Evolutionary conservation across 148 eudicot genomes (phyloP).

Genomic region (Camellia lanceoleosa): DNA sequence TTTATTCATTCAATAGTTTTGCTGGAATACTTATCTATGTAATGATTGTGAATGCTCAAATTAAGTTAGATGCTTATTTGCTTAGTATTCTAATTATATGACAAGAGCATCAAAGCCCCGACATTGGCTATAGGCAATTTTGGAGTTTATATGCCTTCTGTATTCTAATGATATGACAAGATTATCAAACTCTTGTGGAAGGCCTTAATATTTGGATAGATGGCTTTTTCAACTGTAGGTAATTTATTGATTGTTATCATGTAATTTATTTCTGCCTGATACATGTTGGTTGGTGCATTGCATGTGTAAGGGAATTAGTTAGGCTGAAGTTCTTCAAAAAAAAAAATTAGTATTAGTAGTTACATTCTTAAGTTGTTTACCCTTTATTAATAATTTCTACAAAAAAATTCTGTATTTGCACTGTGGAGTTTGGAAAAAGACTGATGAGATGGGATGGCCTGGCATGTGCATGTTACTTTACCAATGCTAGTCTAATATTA

Average conservation of each 20-base stretch:
- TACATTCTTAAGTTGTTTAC: neutral
- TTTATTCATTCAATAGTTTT: neutral
- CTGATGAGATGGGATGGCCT: neutral
- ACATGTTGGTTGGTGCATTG: neutral
- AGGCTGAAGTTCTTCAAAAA: neutral
- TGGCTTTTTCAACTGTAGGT: neutral
- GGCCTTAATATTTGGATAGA: neutral
- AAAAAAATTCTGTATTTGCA: neutral
- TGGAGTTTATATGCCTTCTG: too few species aligned
- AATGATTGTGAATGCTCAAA: slow-evolving; percentile 2
- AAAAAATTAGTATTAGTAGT: neutral
- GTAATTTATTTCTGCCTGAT: neutral
- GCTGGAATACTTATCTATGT: neutral
- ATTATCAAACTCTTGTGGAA: neutral
- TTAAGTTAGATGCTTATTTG: neutral
- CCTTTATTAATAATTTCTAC: neutral
- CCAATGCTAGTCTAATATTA: neutral
- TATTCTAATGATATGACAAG: neutral
- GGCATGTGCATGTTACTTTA: neutral
- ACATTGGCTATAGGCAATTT: neutral
- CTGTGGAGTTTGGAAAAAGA: slow-evolving; percentile 1
- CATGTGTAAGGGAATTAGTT: neutral
- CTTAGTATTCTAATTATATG: neutral
- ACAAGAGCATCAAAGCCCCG: neutral
- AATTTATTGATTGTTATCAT: neutral